Evolutionary conservation across 1,139 yeast species (phyloP).

Genomic region (Suhomyces kunorum): DNA sequence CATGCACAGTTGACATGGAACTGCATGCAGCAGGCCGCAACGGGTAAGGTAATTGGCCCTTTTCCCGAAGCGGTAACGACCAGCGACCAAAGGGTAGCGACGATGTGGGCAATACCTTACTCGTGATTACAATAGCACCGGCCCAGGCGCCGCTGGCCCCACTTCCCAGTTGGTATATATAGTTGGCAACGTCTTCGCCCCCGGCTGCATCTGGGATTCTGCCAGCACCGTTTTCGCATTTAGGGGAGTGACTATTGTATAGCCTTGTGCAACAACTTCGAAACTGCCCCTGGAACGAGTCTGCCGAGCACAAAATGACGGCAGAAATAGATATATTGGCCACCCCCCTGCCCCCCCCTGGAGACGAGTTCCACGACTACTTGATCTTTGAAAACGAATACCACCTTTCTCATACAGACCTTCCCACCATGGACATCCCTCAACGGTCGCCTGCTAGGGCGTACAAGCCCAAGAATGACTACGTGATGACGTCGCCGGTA

Average conservation of each 20-base stretch:
- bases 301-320: slow-evolving; percentile 2
- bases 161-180: slow-evolving; percentile 4
- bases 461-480: slow-evolving; percentile 1
- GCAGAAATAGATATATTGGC: slow-evolving; percentile 3
- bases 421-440: slow-evolving; percentile 13
- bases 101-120: not conserved
- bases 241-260: slow-evolving; percentile 1
- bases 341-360: not conserved
- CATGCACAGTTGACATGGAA: not conserved
- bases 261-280: slow-evolving; percentile 3
- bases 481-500: slow-evolving; percentile 10
- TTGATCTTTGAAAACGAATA: slow-evolving; percentile 8
- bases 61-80: slow-evolving; percentile 1
- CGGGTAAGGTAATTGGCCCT: slow-evolving; percentile 3
- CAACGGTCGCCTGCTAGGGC: slow-evolving; percentile 15
- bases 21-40: slow-evolving; percentile 3
- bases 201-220: not conserved
- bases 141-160: slow-evolving; percentile 6
- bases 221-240: slow-evolving; percentile 1
- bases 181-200: not conserved
- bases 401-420: slow-evolving; percentile 2
- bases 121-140: not conserved
- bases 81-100: slow-evolving; percentile 1
- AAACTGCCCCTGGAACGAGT: slow-evolving; percentile 4
- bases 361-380: slow-evolving; percentile 12